Evolutionary conservation across 352 stramenopile species (phyloP).

Genomic region (Pythium apleroticum): DNA sequence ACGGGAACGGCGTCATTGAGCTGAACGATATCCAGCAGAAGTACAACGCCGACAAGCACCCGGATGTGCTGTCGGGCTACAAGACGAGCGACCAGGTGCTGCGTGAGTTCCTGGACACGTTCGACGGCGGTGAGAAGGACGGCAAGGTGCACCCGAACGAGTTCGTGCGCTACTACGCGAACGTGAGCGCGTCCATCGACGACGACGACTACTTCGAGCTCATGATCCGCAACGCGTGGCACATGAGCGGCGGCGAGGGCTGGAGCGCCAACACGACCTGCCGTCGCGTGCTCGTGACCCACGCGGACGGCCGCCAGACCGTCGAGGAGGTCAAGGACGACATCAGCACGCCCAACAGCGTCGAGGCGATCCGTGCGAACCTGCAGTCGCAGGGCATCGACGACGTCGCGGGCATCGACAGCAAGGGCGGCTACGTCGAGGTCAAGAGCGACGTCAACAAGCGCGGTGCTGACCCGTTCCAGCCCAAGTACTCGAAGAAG

Average conservation of each 20-base stretch:
- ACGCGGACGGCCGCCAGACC: conserved; percentile 72
- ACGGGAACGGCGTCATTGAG: conserved; percentile 72
- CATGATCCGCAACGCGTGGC: conserved; percentile 90
- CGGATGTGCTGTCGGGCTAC: conserved; percentile 73
- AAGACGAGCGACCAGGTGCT: conserved; percentile 77
- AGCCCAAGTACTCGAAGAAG: conserved; percentile 68
- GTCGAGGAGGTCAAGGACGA: conserved; percentile 88
- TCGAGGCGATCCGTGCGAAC: conserved; percentile 76
- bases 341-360: conserved; percentile 61
- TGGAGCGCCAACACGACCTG: conserved; percentile 85
- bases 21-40: conserved; percentile 71
- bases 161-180: conserved; percentile 90
- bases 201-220: conserved; percentile 93
- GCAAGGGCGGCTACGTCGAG: conserved; percentile 49
- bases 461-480: conserved; percentile 43
- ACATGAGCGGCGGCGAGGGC: conserved; percentile 84
- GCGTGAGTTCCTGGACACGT: conserved; percentile 84
- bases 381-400: conserved; percentile 69
- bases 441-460: conserved; percentile 46
- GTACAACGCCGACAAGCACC: conserved; percentile 85
- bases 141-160: conserved; percentile 83
- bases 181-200: conserved; percentile 89
- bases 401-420: conserved; percentile 45
- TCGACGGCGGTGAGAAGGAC: conserved; percentile 86
- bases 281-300: conserved; percentile 85